A percentile compares a stretch with the other conserved stretches of the same genome.
These are phyloP conservation scores for Xerocomus nothofagi DNA, from an alignment of 1,284 basidiomycete species.

Conservation along the genomic window DNA sequence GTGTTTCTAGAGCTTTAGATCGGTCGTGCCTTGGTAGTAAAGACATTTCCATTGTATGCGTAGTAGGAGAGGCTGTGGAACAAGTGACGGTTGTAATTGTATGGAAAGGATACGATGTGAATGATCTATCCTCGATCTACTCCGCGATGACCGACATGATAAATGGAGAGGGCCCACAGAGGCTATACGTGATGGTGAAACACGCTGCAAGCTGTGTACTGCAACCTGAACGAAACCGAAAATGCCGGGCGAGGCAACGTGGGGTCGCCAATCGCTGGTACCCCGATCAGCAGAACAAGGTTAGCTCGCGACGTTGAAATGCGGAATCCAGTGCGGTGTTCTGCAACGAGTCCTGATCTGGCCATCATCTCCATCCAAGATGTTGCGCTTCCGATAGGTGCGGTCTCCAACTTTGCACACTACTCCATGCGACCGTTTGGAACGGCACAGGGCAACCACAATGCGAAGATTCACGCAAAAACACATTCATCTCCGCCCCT, in stretches of 20 bases:
- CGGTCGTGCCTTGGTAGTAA: neutral
- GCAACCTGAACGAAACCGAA: conserved; percentile 20
- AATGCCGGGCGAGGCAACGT: conserved; percentile 15
- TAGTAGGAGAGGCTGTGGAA: conserved; percentile 8
- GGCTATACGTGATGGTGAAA: conserved; percentile 2
- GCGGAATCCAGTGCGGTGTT: conserved; percentile 22
- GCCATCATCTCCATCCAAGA: conserved; percentile 7
- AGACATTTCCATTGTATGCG: conserved; percentile 5
- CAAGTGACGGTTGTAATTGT: conserved; percentile 13
- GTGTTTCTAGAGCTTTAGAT: conserved; percentile 23
- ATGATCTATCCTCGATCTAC: too few species aligned
- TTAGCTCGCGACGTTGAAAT: conserved; percentile 30
- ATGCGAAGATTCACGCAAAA: conserved; percentile 15
- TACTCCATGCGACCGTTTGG: conserved; percentile 16
- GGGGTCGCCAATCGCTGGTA: conserved; percentile 9
- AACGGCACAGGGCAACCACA: conserved; percentile 21
- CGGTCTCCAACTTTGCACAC: conserved; percentile 10
- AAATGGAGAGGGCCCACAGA: neutral
- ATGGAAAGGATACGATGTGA: conserved; percentile 1
- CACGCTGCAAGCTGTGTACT: conserved; percentile 19
- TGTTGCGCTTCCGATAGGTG: conserved; percentile 20
- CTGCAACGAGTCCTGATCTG: conserved; percentile 15
- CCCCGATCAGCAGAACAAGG: conserved; percentile 33
- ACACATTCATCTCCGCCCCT: conserved; percentile 31
- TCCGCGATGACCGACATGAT: too few species aligned